Base-by-base conservation (phyloP, 495 filamentous ascomycete species). In the Aspergillus taichungensis region DNA sequence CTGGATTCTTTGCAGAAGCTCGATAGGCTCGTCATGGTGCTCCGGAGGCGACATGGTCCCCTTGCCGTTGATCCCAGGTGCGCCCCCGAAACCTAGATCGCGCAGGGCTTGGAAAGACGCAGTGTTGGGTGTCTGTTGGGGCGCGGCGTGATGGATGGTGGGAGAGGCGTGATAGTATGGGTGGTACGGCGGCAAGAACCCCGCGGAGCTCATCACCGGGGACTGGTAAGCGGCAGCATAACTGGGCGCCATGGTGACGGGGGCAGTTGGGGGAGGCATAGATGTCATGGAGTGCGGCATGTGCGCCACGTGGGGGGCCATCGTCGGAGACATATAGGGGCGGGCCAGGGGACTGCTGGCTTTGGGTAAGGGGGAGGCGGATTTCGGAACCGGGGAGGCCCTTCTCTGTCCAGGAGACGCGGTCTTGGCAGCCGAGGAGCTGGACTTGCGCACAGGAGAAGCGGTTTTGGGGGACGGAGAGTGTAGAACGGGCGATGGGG, bases 1-100 rank as follows among this genome's bases (percentile, higher is more conserved):
- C 42, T 72, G 64, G 40, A 77, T 69, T 9, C 73, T 57, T 30
- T 68, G 52, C 6, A 77, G 62, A 42, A 76, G 64, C 43, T 69
- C 64, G 31, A 67, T 52, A 12, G 69, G 62, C 35, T 73, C 69
- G 11, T 57, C 55, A 28, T 64, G 53, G 9, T 48, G 55, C 3
- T 71, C 66, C 6, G 60, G 57, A 8, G 59, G 62, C 10, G 60
- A 61, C 1, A 57, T 60, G 9, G 40, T 47, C 9, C 69, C 66
- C 34, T 64, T 64, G 42, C 54, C 62, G 37, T 61, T 57, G 27
- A 31, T 42, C 5, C 34, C 34, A 42, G 47, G 40, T 4, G 40
- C 42, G 59, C 47, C 31, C 50, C 46, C 33, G 32, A 49, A 57
- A 12, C 41, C 45, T 12, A 63, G 37, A 10, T 68, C 58, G 8